Evolutionary conservation across 257 asterid genomes (phyloP), one percentile per base, ranked within the genome.

Genomic region (Ballota nigra): DNA sequence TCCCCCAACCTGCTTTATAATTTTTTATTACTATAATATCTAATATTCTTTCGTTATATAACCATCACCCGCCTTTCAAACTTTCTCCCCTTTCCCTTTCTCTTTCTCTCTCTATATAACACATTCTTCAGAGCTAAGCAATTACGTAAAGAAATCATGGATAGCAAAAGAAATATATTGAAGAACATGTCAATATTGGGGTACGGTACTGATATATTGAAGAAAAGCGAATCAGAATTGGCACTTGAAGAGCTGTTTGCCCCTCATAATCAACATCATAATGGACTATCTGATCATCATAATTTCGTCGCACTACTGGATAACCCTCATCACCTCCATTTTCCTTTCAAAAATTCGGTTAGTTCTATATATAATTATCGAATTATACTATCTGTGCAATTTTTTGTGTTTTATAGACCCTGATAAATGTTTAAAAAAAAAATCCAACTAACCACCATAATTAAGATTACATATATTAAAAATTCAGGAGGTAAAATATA

Each of bases 221-320:
- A 85, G 71, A 77, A 79, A 19, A 87, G 93, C 72, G 71, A 75
- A 74, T 83, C 90, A 12, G 81, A 76, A 55, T 36, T 87, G 74
- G 83, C 79, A 6, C 70, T 83, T 9, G 81, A 83, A 22, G 88
- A 85, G 59, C 55, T 81, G 5, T 75, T 85, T 52, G 66, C 73
- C 40, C 63, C 74, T 47, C 66, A 58, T 36, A 6, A 73, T 1
- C 66, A 70, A 38, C 75, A 71, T 31, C 60, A 29, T 49, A 45
- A 60, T 3, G 75, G 36, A 26, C 73, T 40, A 29, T 59, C 80
- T 20, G 69, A 75, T 75, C 77, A 65, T 57, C 74, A 70, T 2
- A 47, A 6, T 58, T 47, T 62, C 19, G 63, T 53, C 24, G 40
- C 29, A 12, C 4, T 16, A 23, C 31, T 23, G 7, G 49, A 62